phyloP scores from a whole-genome alignment of 2,329 filamentous ascomycete genomes.

The Arthroderma sp. region DNA sequence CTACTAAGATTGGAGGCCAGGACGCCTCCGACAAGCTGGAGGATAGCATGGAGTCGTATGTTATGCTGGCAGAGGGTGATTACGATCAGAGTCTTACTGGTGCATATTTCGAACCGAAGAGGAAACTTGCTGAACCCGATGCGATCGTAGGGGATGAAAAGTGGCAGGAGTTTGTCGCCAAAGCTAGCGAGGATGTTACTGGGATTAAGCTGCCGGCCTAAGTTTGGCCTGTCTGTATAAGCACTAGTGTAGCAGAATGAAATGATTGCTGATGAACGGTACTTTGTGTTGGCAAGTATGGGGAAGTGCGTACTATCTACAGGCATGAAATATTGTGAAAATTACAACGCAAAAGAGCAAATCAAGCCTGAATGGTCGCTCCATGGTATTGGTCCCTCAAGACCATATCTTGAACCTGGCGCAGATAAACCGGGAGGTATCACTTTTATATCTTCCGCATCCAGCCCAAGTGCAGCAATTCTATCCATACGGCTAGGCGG shows the following conservation, averaged over 20 bases:
- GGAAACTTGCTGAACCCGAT: constrained; percentile 9
- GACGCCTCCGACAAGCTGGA: constrained; percentile 35
- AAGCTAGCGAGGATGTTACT: constrained; percentile 13
- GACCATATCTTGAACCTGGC: background rate
- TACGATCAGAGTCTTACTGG: constrained; percentile 14
- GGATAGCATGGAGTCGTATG: constrained; percentile 36
- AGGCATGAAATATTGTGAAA: too few relatives aligned
- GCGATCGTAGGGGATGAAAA: constrained; percentile 7
- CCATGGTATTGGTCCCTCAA: background rate
- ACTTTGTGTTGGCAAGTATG: too few relatives aligned
- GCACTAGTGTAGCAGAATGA: background rate
- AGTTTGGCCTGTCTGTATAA: background rate
- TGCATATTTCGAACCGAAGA: constrained; percentile 14
- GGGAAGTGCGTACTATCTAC: too few relatives aligned
- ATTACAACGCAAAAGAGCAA: background rate
- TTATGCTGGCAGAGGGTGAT: constrained; percentile 29
- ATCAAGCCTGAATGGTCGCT: constrained; percentile 3
- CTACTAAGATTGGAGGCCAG: constrained; percentile 39
- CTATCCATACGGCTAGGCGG: constrained; percentile 27
- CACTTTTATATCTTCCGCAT: constrained; percentile 12
- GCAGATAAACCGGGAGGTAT: constrained; percentile 9
- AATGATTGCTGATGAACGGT: too few relatives aligned
- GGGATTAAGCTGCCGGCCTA: background rate
- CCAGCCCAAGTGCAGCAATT: constrained; percentile 20
- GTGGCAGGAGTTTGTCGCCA: constrained; percentile 13